These are phyloP conservation scores for Ammopiptanthus mongolicus DNA, from an alignment of 306 rosid species.

Conservation along the genomic window DNA sequence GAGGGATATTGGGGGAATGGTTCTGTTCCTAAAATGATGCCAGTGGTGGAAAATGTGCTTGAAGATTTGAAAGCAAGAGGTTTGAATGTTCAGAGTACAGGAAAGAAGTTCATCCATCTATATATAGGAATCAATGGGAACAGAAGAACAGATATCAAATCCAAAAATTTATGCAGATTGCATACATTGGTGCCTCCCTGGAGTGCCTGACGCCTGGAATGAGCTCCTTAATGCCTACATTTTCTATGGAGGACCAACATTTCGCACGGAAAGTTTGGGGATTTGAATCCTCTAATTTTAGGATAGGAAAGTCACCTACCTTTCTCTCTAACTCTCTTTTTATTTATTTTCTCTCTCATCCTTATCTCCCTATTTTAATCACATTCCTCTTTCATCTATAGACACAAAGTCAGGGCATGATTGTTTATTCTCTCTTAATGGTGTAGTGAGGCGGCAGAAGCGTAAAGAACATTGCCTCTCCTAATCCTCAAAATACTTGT, in stretches of 20 bases:
- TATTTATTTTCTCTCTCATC: too few species aligned
- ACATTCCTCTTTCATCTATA: too few species aligned
- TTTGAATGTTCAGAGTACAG: conserved; percentile 64
- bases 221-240: conserved; percentile 63
- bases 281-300: too few species aligned
- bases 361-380: too few species aligned
- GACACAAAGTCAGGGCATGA: too few species aligned
- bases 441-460: neutral
- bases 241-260: conserved; percentile 31
- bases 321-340: too few species aligned
- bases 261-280: neutral
- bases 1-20: conserved; percentile 63
- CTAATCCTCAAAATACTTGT: conserved; percentile 10
- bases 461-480: conserved; percentile 17
- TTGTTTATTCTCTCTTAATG: neutral
- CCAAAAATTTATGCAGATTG: conserved; percentile 82
- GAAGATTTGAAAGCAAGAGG: conserved; percentile 58
- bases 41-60: conserved; percentile 50
- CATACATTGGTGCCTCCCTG: conserved; percentile 95
- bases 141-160: conserved; percentile 37
- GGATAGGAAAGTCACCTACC: too few species aligned
- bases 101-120: conserved; percentile 82
- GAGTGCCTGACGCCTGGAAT: conserved; percentile 89
- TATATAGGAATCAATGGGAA: conserved; percentile 90
- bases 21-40: conserved; percentile 59